These are phyloP conservation scores for Neonothopanus nambi DNA, from an alignment of 1,284 basidiomycete genomes.

Conservation along the genomic window DNA sequence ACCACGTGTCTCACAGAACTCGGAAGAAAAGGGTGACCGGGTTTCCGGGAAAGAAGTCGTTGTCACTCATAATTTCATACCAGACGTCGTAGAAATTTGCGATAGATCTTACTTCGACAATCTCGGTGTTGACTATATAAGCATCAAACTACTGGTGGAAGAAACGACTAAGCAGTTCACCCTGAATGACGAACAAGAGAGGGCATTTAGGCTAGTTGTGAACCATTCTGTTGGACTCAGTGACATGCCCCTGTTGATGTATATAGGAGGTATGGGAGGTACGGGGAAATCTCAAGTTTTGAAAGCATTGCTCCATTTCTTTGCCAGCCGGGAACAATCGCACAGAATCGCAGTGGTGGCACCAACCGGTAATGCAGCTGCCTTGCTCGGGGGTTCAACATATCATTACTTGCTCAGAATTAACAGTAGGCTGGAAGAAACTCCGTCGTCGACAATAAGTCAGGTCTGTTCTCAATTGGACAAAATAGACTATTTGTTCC, in stretches of 20 bases:
- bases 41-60: too few species aligned
- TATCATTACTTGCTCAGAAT: conserved; percentile 31
- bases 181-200: conserved; percentile 30
- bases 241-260: conserved; percentile 15
- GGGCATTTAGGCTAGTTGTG: too few species aligned
- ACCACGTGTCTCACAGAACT: too few species aligned
- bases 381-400: conserved; percentile 28
- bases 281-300: conserved; percentile 44
- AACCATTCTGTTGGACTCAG: too few species aligned
- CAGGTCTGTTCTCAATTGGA: conserved; percentile 2
- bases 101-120: conserved; percentile 19
- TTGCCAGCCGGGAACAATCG: conserved; percentile 26
- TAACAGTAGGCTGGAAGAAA: conserved; percentile 11
- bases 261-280: conserved; percentile 12
- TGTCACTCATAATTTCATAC: conserved; percentile 18
- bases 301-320: conserved; percentile 31
- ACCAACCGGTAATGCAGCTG: too few species aligned
- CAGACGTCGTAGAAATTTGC: conserved; percentile 12
- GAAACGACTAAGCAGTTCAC: conserved; percentile 13
- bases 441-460: not conserved
- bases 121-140: conserved; percentile 4
- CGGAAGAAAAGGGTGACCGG: too few species aligned
- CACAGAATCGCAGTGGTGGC: too few species aligned
- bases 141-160: conserved; percentile 4
- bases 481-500: conserved; percentile 18